A percentile compares a stretch with the other conserved stretches of the same genome.
phyloP scores from a whole-genome alignment of 1,284 basidiomycete genomes.

The Wallemia mellicola region DNA sequence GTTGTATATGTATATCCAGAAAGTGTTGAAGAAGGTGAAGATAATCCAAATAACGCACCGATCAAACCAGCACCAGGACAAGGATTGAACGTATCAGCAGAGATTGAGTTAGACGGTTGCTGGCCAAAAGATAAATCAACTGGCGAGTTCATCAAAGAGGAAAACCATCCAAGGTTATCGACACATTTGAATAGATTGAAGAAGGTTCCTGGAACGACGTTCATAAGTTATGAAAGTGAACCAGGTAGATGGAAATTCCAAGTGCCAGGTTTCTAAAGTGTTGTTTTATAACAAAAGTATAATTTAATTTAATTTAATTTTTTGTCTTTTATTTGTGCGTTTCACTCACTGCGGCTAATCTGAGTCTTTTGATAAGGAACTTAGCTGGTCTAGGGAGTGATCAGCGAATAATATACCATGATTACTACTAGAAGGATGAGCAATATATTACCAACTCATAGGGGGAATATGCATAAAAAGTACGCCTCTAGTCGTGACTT shows the following conservation, averaged over 20 bases:
- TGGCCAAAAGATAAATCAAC: slow-evolving; percentile 80
- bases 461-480: neutral
- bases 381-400: no score
- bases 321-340: neutral
- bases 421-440: neutral
- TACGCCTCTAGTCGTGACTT: neutral
- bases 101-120: slow-evolving; percentile 47
- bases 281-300: neutral
- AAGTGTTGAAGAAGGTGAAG: slow-evolving; percentile 16
- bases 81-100: slow-evolving; percentile 67
- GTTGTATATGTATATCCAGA: slow-evolving; percentile 85
- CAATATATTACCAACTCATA: neutral
- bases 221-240: slow-evolving; percentile 45
- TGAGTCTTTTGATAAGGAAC: neutral
- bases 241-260: slow-evolving; percentile 77
- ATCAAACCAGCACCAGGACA: slow-evolving; percentile 43
- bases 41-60: slow-evolving; percentile 26
- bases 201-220: slow-evolving; percentile 57
- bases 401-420: neutral
- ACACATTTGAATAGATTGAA: slow-evolving; percentile 59
- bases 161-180: slow-evolving; percentile 33
- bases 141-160: slow-evolving; percentile 62
- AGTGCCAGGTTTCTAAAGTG: slow-evolving; percentile 19
- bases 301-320: neutral
- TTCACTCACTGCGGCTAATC: neutral